Evolutionary conservation across 75 land plant genomes (phyloP).

Genomic region (Adiantum capillusveneris): DNA sequence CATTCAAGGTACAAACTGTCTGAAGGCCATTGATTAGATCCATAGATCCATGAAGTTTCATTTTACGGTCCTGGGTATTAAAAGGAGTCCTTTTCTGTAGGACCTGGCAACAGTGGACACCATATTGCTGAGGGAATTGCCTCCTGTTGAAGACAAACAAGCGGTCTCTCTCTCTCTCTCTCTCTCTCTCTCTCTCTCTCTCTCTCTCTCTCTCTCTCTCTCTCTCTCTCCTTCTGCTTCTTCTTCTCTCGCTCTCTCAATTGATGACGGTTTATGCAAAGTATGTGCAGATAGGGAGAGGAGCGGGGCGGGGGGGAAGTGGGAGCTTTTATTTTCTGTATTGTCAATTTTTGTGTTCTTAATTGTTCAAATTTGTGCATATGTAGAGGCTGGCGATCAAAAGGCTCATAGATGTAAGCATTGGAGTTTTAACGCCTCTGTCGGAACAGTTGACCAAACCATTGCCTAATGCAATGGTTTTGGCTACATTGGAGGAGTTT

Average conservation of each 20-base stretch:
- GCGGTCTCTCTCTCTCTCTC: conserved; percentile 41
- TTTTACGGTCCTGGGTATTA: no score
- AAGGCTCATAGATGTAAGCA: conserved; percentile 84
- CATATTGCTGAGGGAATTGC: conserved; percentile 74
- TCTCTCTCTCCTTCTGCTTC: no score
- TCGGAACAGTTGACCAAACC: conserved; percentile 89
- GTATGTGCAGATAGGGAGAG: no score
- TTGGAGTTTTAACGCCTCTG: conserved; percentile 90
- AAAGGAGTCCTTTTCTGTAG: conserved; percentile 28
- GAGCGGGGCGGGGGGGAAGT: no score
- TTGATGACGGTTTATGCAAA: no score
- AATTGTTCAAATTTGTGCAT: no score
- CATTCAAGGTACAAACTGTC: conserved; percentile 63
- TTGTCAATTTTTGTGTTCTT: conserved; percentile 14
- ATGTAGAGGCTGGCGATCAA: conserved; percentile 82
- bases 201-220: no score
- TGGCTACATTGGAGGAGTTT: conserved; percentile 74
- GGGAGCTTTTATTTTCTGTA: background rate
- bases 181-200: background rate
- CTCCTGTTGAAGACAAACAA: conserved; percentile 63
- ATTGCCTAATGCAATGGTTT: conserved; percentile 74
- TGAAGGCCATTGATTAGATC: no score
- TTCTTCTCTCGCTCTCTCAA: no score
- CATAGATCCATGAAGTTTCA: no score
- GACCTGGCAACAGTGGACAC: conserved; percentile 97